Evolutionary conservation across 2,329 filamentous ascomycete genomes (phyloP), one percentile per base, ranked within the genome.

Genomic region (Aspergillus ibericus): DNA sequence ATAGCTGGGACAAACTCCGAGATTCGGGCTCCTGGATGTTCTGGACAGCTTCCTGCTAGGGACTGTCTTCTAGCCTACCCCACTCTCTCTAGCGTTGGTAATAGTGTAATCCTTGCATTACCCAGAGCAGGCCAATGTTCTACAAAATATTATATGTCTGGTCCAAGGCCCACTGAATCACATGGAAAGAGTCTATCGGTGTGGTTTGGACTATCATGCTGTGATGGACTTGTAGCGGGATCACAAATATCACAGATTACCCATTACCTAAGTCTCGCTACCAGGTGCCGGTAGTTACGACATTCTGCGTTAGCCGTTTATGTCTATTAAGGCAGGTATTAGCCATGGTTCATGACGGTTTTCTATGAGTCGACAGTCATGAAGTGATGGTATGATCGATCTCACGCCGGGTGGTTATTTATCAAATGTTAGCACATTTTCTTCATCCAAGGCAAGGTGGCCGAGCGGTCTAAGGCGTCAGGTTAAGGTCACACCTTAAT

Each of bases 221-320:
- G 0, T 68, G 72, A 12, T 82, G 73, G 2, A 91, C 84, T 55
- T 91, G 88, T 0, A 77, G 67, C 0, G 85, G 80, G 1, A 56
- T 52, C 53, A 81, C 83, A 52, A 90, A 90, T 0, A 83, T 75
- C 0, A 91, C 81, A 0, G 83, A 85, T 63, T 92, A 88, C 0
- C 87, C 87, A 2, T 84, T 73, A 0, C 87, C 89, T 0, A 92
- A 78, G 59, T 86, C 83, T 13, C 88, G 73, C 82, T n/a, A n/a
- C n/a, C n/a, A n/a, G 22, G 22, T 25, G 22, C 5, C 22, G 22
- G 22, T 25, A 5, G 22, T 25, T 25, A 25, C 5, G 22, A 25
- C n/a, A n/a, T 25, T 25, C 22, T 25, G 22, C 5, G 5, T 25
- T 25, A 25, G 22, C 22, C 22, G 22, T 25, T 3, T 25, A 25